These are phyloP conservation scores for Teratosphaeriaceae sp. DNA, from an alignment of 2,329 filamentous ascomycete genomes.

Conservation along the genomic window DNA sequence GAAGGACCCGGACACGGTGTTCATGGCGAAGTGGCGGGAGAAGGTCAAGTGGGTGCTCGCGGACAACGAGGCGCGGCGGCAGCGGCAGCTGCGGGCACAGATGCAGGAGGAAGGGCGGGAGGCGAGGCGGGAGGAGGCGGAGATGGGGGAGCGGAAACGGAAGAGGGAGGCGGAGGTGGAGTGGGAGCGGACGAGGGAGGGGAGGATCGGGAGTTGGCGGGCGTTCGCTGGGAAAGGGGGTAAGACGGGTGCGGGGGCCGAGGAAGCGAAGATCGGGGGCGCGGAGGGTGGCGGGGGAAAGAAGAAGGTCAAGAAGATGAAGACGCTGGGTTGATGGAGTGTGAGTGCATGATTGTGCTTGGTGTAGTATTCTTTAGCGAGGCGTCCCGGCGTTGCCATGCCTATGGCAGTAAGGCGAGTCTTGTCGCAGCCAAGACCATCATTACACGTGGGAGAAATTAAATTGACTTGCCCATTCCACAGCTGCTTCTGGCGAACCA, in stretches of 20 bases:
- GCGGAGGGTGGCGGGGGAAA: constrained; percentile 25
- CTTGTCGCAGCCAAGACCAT: no score
- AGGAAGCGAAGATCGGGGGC: constrained; percentile 30
- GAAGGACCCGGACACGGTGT: constrained; percentile 63
- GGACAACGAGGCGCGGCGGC: constrained; percentile 80
- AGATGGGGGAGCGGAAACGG: constrained; percentile 57
- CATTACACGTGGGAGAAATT: no score
- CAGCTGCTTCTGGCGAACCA: no score
- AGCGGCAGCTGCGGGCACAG: constrained; percentile 83
- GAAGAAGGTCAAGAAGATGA: constrained; percentile 48
- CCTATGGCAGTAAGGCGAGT: no score
- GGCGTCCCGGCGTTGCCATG: background rate
- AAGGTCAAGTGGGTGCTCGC: constrained; percentile 86
- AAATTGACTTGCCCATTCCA: no score
- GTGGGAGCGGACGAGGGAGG: constrained; percentile 89
- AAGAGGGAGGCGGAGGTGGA: constrained; percentile 84
- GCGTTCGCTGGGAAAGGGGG: constrained; percentile 65
- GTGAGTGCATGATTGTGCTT: background rate
- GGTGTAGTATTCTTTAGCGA: background rate
- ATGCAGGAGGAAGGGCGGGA: constrained; percentile 94
- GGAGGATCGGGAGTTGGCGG: constrained; percentile 89
- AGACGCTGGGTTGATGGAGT: constrained; percentile 41
- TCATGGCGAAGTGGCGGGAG: constrained; percentile 78
- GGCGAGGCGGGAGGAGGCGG: constrained; percentile 78
- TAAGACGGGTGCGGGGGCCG: constrained; percentile 26